These are phyloP conservation scores for Scutellaria barbata DNA, from an alignment of 257 asterid species.

Conservation along the genomic window DNA sequence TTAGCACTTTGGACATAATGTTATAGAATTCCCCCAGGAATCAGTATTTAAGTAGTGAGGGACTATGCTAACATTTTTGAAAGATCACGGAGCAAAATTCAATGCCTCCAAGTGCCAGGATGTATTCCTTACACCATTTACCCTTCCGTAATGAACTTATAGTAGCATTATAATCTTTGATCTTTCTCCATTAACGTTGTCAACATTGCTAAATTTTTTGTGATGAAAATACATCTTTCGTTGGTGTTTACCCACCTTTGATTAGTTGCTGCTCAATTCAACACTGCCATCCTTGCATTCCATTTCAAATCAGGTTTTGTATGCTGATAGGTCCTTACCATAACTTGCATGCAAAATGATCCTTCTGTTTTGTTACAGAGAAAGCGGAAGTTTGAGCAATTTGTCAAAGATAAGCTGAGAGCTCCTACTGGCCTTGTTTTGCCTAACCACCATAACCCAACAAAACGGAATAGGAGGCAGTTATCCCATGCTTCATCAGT, in stretches of 20 bases:
- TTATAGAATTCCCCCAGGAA: background rate
- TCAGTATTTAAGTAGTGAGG: background rate
- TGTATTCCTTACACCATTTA: background rate
- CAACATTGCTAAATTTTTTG: background rate
- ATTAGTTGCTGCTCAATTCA: constrained; percentile 8
- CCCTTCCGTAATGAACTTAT: background rate
- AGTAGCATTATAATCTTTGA: background rate
- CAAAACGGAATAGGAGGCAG: constrained; percentile 48
- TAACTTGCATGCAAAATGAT: constrained; percentile 18
- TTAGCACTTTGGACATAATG: background rate
- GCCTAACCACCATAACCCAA: constrained; percentile 43
- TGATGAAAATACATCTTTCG: constrained; percentile 7
- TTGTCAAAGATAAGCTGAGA: constrained; percentile 51
- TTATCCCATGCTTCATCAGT: constrained; percentile 54
- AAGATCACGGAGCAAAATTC: background rate
- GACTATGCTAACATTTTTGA: background rate
- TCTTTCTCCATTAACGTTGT: background rate
- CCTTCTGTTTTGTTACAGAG: constrained; percentile 48
- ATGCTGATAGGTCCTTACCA: background rate
- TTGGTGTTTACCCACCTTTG: constrained; percentile 23
- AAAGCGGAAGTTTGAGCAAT: constrained; percentile 70
- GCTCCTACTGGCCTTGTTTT: constrained; percentile 43
- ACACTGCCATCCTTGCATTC: constrained; percentile 13
- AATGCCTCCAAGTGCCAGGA: background rate
- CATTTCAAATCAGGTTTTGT: constrained; percentile 1